phyloP scores from a whole-genome alignment of 2,329 filamentous ascomycete species.

The Exophiala spinifera region DNA sequence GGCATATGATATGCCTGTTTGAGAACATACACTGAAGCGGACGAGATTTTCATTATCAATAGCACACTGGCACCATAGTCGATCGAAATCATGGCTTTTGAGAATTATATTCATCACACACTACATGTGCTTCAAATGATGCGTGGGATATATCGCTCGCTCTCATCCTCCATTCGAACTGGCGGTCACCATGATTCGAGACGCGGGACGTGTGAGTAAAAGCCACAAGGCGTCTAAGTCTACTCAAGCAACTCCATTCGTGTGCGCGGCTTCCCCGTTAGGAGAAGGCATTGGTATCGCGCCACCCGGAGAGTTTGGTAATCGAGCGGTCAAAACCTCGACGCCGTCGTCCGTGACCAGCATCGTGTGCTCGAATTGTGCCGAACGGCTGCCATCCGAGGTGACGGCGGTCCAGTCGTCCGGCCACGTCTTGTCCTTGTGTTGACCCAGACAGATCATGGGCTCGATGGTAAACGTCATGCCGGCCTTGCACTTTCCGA shows the following conservation, averaged over 20 bases:
- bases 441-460: constrained; percentile 91
- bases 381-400: constrained; percentile 80
- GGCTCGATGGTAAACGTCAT: constrained; percentile 99
- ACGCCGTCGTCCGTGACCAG: constrained; percentile 79
- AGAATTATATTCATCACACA: too few relatives aligned
- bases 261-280: constrained; percentile 11
- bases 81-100: too few relatives aligned
- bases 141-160: too few relatives aligned
- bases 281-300: constrained; percentile 47
- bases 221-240: too few relatives aligned
- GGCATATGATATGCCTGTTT: too few relatives aligned
- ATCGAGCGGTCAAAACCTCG: constrained; percentile 73
- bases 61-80: too few relatives aligned
- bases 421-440: constrained; percentile 93
- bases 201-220: too few relatives aligned
- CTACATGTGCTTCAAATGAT: too few relatives aligned
- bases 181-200: too few relatives aligned
- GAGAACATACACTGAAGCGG: too few relatives aligned
- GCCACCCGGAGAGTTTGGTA: constrained; percentile 71
- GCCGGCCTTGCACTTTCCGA: constrained; percentile 87
- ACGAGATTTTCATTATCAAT: too few relatives aligned
- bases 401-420: constrained; percentile 99
- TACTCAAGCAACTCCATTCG: background rate
- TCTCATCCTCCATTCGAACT: too few relatives aligned
- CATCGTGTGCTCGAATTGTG: constrained; percentile 90